Evolutionary conservation across 2,329 filamentous ascomycete species (phyloP).

Genomic region (Ceratocystis cubensis): DNA sequence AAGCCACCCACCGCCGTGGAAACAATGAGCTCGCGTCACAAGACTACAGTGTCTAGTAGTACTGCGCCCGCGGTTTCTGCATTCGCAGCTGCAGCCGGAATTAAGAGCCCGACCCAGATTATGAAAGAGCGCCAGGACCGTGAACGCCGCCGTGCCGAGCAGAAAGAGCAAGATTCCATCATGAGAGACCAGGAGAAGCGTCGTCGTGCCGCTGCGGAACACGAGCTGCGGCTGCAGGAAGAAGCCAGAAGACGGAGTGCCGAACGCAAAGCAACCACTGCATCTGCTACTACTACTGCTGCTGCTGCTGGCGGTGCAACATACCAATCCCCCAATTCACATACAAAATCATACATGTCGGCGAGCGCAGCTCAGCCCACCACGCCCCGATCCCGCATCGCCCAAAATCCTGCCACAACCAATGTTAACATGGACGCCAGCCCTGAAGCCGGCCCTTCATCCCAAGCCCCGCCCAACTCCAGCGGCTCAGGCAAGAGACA

Average conservation of each 20-base stretch:
- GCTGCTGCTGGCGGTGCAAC: conserved; percentile 31
- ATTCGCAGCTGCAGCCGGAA: conserved; percentile 39
- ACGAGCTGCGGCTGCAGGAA: conserved; percentile 42
- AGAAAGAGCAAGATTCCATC: conserved; percentile 53
- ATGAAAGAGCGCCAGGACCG: conserved; percentile 69
- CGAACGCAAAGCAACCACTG: conserved; percentile 48
- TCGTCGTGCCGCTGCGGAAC: conserved; percentile 39
- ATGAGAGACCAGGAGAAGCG: conserved; percentile 36
- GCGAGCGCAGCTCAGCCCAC: conserved; percentile 22
- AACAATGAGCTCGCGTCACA: conserved; percentile 18
- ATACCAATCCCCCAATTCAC: conserved; percentile 17
- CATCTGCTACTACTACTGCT: conserved; percentile 28
- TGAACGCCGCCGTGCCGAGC: conserved; percentile 57
- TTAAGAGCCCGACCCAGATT: conserved; percentile 77
- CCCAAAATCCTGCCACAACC: conserved; percentile 15
- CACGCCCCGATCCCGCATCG: conserved; percentile 19
- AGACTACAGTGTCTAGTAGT: conserved; percentile 15
- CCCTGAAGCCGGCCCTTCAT: conserved; percentile 21
- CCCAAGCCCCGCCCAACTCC: conserved; percentile 21
- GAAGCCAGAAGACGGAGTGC: conserved; percentile 45
- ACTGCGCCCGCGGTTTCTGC: conserved; percentile 15
- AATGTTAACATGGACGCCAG: conserved; percentile 4
- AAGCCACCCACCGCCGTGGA: not conserved
- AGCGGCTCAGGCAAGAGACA: conserved; percentile 24
- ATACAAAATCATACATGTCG: conserved; percentile 23